Evolutionary conservation across 2,329 filamentous ascomycete genomes (phyloP).

Genomic region (Fusarium phyllophilum): DNA sequence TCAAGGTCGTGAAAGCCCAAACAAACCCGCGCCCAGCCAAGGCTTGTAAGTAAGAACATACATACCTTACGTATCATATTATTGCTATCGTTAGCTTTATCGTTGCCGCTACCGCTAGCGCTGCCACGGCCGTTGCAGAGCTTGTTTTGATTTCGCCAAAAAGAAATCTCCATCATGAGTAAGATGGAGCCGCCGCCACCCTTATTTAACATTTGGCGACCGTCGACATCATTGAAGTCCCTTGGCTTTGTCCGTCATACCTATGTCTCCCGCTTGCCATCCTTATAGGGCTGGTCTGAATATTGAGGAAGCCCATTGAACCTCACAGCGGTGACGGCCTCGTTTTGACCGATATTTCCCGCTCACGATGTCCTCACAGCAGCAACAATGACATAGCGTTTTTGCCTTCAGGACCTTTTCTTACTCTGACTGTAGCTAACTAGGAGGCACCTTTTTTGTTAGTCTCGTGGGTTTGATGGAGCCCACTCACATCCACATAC

Average conservation of each 20-base stretch:
- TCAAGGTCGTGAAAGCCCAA: background rate
- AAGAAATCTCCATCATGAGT: background rate
- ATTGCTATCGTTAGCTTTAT: background rate
- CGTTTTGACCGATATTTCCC: background rate
- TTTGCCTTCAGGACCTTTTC: background rate
- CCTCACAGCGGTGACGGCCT: background rate
- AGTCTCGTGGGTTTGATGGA: background rate
- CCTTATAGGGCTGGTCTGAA: rapidly evolving
- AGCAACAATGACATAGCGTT: background rate
- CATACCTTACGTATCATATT: background rate
- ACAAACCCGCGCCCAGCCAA: background rate
- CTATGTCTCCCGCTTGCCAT: rapidly evolving
- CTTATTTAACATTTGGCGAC: background rate
- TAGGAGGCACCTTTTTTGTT: background rate
- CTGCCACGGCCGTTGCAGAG: background rate
- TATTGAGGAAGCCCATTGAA: background rate
- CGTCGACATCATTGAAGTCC: background rate
- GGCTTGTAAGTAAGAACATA: too few species aligned
- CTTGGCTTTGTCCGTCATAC: rapidly evolving
- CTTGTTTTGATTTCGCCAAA: background rate
- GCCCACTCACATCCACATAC: background rate
- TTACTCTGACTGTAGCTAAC: background rate
- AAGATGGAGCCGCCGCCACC: background rate
- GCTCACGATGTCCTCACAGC: background rate
- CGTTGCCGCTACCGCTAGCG: background rate